These are phyloP conservation scores for Priceomyces medius DNA, from an alignment of 805 yeast genomes.

Conservation along the genomic window DNA sequence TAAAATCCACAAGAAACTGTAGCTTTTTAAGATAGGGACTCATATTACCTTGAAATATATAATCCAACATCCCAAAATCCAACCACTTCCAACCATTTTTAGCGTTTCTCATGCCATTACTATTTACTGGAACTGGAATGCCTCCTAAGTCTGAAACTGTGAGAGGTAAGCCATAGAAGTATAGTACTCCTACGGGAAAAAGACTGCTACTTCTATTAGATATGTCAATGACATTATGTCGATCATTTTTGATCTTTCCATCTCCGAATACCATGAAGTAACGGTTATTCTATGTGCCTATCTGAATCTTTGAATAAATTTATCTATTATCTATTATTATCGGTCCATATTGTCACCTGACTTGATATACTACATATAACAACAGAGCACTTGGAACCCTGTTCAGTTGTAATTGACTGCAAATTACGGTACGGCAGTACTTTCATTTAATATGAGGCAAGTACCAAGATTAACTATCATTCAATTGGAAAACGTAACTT, in stretches of 20 bases:
- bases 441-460: no score
- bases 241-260: conserved; percentile 35
- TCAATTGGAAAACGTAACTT: no score
- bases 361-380: no score
- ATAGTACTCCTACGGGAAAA: conserved; percentile 51
- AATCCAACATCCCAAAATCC: conserved; percentile 41
- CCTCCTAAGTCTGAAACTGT: conserved; percentile 34
- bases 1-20: conserved; percentile 41
- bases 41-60: conserved; percentile 10
- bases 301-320: no score
- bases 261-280: neutral
- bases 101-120: conserved; percentile 1
- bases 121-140: conserved; percentile 21
- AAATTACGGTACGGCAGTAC: no score
- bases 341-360: no score
- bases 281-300: no score
- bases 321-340: no score
- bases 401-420: no score
- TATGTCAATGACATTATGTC: conserved; percentile 32
- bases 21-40: conserved; percentile 35
- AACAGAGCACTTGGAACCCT: no score
- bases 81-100: conserved; percentile 56
- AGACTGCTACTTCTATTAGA: conserved; percentile 34
- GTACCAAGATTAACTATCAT: no score
- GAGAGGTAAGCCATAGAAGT: conserved; percentile 43